Evolutionary conservation across 371 early-diverging fungal species (phyloP).

Genomic region (Mortierella sp.): DNA sequence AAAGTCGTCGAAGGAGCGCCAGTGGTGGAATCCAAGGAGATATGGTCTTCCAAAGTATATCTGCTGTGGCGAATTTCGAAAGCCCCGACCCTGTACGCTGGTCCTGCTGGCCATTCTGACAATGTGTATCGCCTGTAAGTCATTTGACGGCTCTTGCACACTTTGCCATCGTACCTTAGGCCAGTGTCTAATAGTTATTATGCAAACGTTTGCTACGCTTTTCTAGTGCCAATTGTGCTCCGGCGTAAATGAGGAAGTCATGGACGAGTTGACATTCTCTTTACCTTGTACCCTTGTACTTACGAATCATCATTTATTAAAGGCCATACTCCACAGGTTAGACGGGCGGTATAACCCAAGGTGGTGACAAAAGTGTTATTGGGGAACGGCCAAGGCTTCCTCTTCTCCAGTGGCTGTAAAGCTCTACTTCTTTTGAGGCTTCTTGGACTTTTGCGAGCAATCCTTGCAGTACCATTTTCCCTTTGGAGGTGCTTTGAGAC

Average conservation of each 20-base stretch:
- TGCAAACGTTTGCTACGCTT: too few relatives aligned
- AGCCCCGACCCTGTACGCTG: constrained; percentile 28
- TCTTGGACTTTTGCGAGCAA: constrained; percentile 70
- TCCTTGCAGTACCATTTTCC: constrained; percentile 95
- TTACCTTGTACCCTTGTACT: not conserved
- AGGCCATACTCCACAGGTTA: not conserved
- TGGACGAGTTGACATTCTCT: too few relatives aligned
- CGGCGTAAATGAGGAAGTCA: not conserved
- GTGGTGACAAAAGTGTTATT: too few relatives aligned
- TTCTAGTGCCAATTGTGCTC: constrained; percentile 14
- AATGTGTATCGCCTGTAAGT: constrained; percentile 27
- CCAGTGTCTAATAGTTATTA: not conserved
- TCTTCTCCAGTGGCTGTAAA: too few relatives aligned
- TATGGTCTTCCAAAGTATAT: constrained; percentile 36
- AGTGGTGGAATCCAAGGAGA: constrained; percentile 40
- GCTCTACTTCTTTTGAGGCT: constrained; percentile 62
- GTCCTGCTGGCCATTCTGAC: constrained; percentile 20
- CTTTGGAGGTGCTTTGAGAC: constrained; percentile 83
- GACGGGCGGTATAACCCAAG: too few relatives aligned
- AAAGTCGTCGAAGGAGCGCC: constrained; percentile 8
- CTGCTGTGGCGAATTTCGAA: constrained; percentile 18
- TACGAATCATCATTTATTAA: not conserved
- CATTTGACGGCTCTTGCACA: not conserved
- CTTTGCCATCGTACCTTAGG: not conserved
- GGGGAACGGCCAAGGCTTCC: too few relatives aligned